phyloP scores from a whole-genome alignment of 1,284 basidiomycete genomes.

The Heimioporus retisporus region DNA sequence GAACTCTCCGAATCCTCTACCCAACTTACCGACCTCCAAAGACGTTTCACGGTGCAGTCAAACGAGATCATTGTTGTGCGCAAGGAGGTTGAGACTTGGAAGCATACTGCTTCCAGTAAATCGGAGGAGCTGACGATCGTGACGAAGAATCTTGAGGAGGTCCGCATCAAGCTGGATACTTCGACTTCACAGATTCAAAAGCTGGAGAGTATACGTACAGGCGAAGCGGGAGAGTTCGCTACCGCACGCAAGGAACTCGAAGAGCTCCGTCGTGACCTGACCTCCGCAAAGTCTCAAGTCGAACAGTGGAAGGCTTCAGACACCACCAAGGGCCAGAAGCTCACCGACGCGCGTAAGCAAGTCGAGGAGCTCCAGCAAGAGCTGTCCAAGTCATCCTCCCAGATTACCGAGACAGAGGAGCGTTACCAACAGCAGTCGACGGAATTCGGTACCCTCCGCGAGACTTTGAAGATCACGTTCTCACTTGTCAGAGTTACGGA shows the following conservation, averaged over 20 bases:
- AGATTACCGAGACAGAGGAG: constrained; percentile 1
- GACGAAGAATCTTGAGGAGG: background rate
- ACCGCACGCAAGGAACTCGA: constrained; percentile 2
- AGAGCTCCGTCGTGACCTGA: constrained; percentile 9
- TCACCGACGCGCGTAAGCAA: constrained; percentile 1
- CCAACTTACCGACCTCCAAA: constrained; percentile 11
- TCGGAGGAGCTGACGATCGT: constrained; percentile 6
- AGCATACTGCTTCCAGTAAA: background rate
- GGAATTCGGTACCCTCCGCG: constrained; percentile 1
- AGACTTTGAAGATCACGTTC: background rate
- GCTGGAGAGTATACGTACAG: no score
- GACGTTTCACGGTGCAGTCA: constrained; percentile 7
- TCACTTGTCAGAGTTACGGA: background rate
- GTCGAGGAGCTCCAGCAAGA: constrained; percentile 6
- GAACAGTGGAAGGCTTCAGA: constrained; percentile 11
- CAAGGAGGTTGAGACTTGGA: constrained; percentile 5
- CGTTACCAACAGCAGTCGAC: constrained; percentile 4
- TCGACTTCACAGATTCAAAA: background rate
- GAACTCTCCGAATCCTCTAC: constrained; percentile 7
- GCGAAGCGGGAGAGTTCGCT: constrained; percentile 2
- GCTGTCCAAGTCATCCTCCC: background rate
- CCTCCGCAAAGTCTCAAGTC: constrained; percentile 1
- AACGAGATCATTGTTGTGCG: constrained; percentile 6
- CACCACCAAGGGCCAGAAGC: background rate
- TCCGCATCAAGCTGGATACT: constrained; percentile 2